Conservation (phyloP, 441 rosid genomes). For the Breynia disticha region DNA sequence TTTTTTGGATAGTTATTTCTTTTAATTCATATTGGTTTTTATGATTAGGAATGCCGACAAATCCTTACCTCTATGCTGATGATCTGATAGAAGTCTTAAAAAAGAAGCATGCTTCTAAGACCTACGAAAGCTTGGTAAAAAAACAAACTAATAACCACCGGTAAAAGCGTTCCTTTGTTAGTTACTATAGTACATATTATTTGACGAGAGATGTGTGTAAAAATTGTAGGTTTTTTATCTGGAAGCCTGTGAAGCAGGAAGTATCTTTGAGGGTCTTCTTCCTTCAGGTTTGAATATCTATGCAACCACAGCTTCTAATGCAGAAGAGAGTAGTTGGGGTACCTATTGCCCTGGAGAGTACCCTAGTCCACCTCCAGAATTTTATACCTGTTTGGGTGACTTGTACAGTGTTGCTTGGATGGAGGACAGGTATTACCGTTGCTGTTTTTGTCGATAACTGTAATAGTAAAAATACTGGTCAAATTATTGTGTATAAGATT, state of each 20-base stretch:
- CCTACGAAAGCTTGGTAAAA: conserved; percentile 75
- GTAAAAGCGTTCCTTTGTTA: background rate
- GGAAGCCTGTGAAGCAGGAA: conserved; percentile 97
- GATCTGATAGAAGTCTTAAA: conserved; percentile 63
- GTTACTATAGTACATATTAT: background rate
- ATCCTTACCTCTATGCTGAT: conserved; percentile 66
- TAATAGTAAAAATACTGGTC: no score
- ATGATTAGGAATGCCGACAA: conserved; percentile 78
- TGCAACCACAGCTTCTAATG: conserved; percentile 93
- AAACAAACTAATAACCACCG: background rate
- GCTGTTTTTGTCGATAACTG: no score
- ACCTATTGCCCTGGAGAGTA: conserved; percentile 87
- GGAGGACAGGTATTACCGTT: conserved; percentile 71
- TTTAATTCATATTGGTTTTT: conserved; percentile 8
- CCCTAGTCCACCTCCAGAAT: conserved; percentile 80
- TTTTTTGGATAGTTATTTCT: conserved; percentile 4
- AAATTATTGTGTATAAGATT: no score
- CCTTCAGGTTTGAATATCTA: conserved; percentile 72
- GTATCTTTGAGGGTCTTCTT: conserved; percentile 93
- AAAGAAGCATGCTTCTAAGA: conserved; percentile 75
- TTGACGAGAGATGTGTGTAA: conserved; percentile 3
- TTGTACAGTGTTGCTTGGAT: conserved; percentile 94
- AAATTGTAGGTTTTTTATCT: conserved; percentile 76
- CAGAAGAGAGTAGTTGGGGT: conserved; percentile 90
- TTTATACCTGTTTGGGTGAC: conserved; percentile 93